phyloP scores from a whole-genome alignment of 345 rosid species.

The Punica granatum region DNA sequence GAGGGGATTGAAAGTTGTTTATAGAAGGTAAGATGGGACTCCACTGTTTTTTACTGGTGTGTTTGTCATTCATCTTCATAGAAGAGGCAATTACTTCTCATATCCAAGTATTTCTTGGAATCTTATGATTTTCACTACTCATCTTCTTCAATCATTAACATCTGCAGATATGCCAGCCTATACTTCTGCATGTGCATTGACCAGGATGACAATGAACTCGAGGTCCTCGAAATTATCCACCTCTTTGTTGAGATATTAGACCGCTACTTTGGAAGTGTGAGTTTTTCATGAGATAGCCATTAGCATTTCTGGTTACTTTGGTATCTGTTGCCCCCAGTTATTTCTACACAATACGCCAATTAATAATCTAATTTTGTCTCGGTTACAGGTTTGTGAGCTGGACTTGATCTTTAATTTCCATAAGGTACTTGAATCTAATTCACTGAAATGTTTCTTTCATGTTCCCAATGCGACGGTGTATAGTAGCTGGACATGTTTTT shows the following conservation, averaged over 20 bases:
- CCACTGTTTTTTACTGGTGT: neutral
- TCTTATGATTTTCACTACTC: neutral
- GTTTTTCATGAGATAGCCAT: neutral
- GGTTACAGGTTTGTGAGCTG: constrained; percentile 46
- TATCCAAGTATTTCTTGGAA: neutral
- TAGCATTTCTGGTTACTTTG: neutral
- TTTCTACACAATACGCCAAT: too few species aligned
- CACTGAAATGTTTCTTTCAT: neutral
- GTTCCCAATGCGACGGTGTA: neutral
- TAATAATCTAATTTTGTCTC: neutral
- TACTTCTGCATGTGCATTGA: constrained; percentile 58
- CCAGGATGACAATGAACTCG: constrained; percentile 44
- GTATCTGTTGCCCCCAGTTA: too few species aligned
- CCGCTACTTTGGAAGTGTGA: constrained; percentile 48
- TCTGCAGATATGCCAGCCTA: constrained; percentile 52
- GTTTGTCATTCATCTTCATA: neutral
- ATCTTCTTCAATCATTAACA: neutral
- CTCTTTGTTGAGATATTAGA: constrained; percentile 51
- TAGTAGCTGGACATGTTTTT: neutral
- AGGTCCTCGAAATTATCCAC: constrained; percentile 48
- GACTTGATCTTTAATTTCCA: constrained; percentile 62
- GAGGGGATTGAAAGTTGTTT: constrained; percentile 51
- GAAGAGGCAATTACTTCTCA: neutral
- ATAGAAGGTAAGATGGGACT: constrained; percentile 24
- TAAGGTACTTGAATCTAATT: constrained; percentile 24